Conservation (phyloP, 2,329 filamentous ascomycete species). For the Sporothrix phasma region DNA sequence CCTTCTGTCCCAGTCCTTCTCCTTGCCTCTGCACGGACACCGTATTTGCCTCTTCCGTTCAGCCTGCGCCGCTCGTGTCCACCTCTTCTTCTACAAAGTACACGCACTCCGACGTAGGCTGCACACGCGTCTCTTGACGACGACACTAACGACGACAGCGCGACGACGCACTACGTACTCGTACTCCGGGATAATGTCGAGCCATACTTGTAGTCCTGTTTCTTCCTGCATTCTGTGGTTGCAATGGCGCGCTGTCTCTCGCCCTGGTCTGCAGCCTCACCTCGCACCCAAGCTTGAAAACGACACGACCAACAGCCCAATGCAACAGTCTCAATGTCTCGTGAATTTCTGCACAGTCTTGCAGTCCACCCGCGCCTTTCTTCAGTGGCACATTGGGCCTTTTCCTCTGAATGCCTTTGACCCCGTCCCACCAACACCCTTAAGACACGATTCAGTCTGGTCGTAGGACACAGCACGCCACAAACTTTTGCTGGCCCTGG, state of each 20-base stretch:
- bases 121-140: constrained; percentile 4
- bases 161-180: no score
- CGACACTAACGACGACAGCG: background rate
- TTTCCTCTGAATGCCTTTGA: background rate
- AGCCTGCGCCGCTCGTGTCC: background rate
- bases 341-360: no score
- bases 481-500: no score
- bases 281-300: no score
- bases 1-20: background rate
- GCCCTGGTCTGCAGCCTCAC: background rate
- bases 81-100: background rate
- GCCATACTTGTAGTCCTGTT: no score
- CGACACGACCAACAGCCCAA: background rate
- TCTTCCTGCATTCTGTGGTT: background rate
- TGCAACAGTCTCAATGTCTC: no score
- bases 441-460: background rate
- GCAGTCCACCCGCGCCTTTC: no score
- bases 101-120: no score
- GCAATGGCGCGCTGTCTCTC: background rate
- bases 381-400: no score
- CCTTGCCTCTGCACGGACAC: background rate
- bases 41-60: background rate
- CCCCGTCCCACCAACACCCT: constrained; percentile 3
- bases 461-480: no score
- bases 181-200: no score